Evolutionary conservation across 805 yeast genomes (phyloP), one percentile per base, ranked within the genome.

Genomic region (Hemisphaericaspora nanyangensis): DNA sequence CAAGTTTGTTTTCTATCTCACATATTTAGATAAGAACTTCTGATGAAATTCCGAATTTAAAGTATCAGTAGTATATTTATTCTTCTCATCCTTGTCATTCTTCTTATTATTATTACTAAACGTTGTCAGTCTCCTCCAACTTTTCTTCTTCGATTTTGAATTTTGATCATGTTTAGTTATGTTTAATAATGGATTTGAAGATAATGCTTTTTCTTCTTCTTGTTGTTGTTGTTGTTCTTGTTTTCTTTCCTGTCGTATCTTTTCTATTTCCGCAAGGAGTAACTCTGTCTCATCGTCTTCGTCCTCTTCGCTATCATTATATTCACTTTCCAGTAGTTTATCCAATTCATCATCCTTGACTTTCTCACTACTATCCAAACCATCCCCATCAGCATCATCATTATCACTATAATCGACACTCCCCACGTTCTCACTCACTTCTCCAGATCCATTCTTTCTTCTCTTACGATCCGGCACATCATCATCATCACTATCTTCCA

Each of bases 21-120:
- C 45, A 43, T 56, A 65, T 40, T 65, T 65, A 5, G 61, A 51
- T 15, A 68, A 40, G 43, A 68, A 68, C 16, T 54, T 48, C 40
- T 63, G 54, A 44, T 68, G 71, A 13, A 50, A 47, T 10, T 62
- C 63, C 11, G 71, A 65, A 26, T 56, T 51, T 18, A 58, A 43
- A 2, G 70, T 56, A 40, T 63, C 58, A 20, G 57, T 62, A 2
- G 70, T 63, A 41, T 50, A 65, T 12, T 41, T 35, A 17, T 40
- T 16, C 24, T 41, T 37, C 18, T 41, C 38, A 15, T 36, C 34
- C 13, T 34, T 30, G 7, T 17, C 17, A 4, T 29, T 16, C 13
- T 22, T 13, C 13, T 33, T 22, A 13, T 39, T 44, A 11, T 50
- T 53, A 19, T 43, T 47, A 35, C 53, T 57, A 5, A 60, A 51